Base-by-base conservation (phyloP, 2,329 filamentous ascomycete species). In the Huntiella savannae region DNA sequence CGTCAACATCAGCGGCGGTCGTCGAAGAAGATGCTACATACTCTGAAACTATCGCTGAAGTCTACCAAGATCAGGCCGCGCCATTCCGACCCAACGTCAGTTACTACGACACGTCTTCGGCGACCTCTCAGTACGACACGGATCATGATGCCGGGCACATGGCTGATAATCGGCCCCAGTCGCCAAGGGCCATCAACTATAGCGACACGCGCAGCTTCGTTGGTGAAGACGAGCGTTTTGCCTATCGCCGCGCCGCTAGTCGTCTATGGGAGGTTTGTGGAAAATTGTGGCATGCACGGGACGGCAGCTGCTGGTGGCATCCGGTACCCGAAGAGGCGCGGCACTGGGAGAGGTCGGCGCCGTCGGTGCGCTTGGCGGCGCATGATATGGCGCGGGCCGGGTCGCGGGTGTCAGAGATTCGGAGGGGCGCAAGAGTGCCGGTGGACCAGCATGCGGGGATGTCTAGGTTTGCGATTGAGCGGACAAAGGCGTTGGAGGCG, bases 211-310 rank as follows among this genome's bases (percentile, higher is more conserved):
- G 68, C 8, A 75, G 72, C 0, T 81, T 88, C 55, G 87, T 79
- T 0, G 83, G 83, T 10, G 80, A 87, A 57, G 83, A 88, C 58
- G 82, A 88, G 59, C 68, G 75, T 10, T 91, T 91, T 57, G 82
- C 82, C 0, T 87, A 85, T 54, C 83, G 83, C 59, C 69, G 83
- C 17, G 83, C 82, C 2, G 68, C 75, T 38, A 83, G 78, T 52
- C 66, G 83, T n/a, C 63, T 91, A 3, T 91, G 82, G 82, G 82
- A 91, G 61, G 75, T 91, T 57, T 88, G 82, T 58, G 75, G 80
- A 13, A 67, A 65, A 34, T 65, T 70, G 50, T 88, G 82, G 82
- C 83, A 84, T 63, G 68, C 68, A 2, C 63, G 80, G 40, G 40
- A 40, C 2, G 49, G 45, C 11, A 67, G 60, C 5, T 28, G 22